Evolutionary conservation across 1,284 basidiomycete genomes (phyloP).

Genomic region (Fomitopsis palustris): DNA sequence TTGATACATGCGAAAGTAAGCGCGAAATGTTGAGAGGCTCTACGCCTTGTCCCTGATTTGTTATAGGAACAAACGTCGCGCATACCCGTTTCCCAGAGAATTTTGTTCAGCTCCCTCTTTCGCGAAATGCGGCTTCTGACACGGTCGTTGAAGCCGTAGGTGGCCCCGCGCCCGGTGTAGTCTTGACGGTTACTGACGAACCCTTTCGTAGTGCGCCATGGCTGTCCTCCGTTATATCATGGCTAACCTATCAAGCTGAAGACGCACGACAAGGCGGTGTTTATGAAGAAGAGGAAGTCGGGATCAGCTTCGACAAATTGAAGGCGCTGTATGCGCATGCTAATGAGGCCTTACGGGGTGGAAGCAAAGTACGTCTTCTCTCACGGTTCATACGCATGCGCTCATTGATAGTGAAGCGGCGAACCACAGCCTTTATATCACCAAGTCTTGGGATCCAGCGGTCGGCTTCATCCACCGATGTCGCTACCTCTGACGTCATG

Average conservation of each 20-base stretch:
- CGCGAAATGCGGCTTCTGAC: constrained; percentile 59
- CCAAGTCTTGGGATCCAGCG: constrained; percentile 23
- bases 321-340: constrained; percentile 48
- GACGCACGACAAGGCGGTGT: constrained; percentile 32
- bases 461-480: constrained; percentile 6
- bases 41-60: background rate
- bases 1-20: constrained; percentile 62
- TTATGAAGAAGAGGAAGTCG: constrained; percentile 39
- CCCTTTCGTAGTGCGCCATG: constrained; percentile 45
- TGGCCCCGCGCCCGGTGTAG: too few species aligned
- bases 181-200: background rate
- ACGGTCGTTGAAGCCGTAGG: constrained; percentile 59
- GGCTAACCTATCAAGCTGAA: constrained; percentile 41
- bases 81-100: constrained; percentile 51
- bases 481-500: constrained; percentile 12
- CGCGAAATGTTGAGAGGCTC: too few species aligned
- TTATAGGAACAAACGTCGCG: constrained; percentile 47
- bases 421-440: constrained; percentile 28
- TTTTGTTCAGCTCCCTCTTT: constrained; percentile 56
- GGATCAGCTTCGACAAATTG: constrained; percentile 39
- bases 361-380: constrained; percentile 37
- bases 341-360: constrained; percentile 39
- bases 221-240: constrained; percentile 50
- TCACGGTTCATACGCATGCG: background rate
- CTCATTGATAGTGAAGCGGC: constrained; percentile 11